Evolutionary conservation across 805 yeast genomes (phyloP), one percentile per base, ranked within the genome.

Genomic region (Teunomyces gatunensis): DNA sequence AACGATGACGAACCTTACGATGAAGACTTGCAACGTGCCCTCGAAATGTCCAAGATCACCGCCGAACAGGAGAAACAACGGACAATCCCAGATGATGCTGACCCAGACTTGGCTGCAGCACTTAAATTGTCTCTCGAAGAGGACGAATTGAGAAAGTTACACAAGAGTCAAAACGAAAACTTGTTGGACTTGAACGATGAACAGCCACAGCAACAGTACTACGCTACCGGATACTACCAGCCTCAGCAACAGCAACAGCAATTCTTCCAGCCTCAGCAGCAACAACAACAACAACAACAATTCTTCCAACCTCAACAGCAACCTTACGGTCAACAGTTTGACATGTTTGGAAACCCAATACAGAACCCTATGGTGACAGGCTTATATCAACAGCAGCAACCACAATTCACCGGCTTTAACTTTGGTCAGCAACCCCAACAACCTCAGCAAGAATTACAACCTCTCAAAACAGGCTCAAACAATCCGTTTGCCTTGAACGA

Each of bases 51-150:
- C 45, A 79, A 81, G 59, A 64, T 75, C 56, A 88, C 96, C 1
- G 97, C 96, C 0, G 90, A 86, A 54, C 91, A 87, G 52, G 97
- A 90, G 55, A 87, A 82, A 52, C 75, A 74, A 45, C 74, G 84
- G 52, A 73, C 83, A 56, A 69, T 71, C 42, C 63, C 64, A 41
- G 69, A 63, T 5, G 77, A 71, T 39, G 77, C 73, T 34, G 87
- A 83, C 53, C 82, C 81, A 17, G 89, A 85, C 23, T 71, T 87
- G 43, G 78, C 79, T 49, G 79, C 81, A 39, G 95, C 95, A 0
- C 72, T 87, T 50, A 79, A 81, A 64, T 74, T 88, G 55, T 80
- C 88, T 39, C 68, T 83, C 58, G 96, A 87, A 68, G 92, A 88
- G 61, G 92, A 86, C 59, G 85, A 84, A 65, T 72, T 77, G 72